Evolutionary conservation across 2,329 filamentous ascomycete genomes (phyloP).

Genomic region (Neospermospora avenae): DNA sequence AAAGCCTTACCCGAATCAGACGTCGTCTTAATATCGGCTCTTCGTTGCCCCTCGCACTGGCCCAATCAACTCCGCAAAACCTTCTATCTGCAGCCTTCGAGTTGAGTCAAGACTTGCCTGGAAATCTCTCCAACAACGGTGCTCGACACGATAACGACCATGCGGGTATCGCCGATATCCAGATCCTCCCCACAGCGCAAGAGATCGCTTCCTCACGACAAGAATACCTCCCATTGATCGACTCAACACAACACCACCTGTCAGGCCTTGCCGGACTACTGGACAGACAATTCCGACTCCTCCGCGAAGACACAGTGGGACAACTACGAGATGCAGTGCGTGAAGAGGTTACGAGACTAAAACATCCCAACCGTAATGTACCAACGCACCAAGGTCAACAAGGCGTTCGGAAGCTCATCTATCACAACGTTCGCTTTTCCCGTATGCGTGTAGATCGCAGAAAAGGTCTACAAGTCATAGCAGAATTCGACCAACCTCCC

Average conservation of each 20-base stretch:
- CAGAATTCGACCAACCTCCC: conserved; percentile 46
- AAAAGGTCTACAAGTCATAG: conserved; percentile 43
- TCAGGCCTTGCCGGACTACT: conserved; percentile 46
- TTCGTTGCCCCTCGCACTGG: conserved; percentile 22
- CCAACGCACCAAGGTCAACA: conserved; percentile 33
- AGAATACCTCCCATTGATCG: conserved; percentile 45
- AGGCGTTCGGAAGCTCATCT: conserved; percentile 37
- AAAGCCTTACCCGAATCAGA: conserved; percentile 27
- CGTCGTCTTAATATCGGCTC: conserved; percentile 29
- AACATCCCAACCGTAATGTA: conserved; percentile 39
- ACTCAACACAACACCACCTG: conserved; percentile 41
- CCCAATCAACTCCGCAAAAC: conserved; percentile 13
- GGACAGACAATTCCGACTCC: conserved; percentile 53
- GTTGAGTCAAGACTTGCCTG: conserved; percentile 32
- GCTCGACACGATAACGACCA: conserved; percentile 50
- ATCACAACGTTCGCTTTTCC: conserved; percentile 23
- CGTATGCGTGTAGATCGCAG: conserved; percentile 24
- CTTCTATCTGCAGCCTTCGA: conserved; percentile 24
- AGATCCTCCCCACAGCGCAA: conserved; percentile 46
- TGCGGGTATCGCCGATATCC: conserved; percentile 44
- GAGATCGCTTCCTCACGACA: conserved; percentile 44
- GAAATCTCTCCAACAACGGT: conserved; percentile 33
- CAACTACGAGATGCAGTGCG: conserved; percentile 49
- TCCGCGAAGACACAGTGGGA: conserved; percentile 54
- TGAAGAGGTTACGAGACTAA: conserved; percentile 36